Evolutionary conservation across 2,329 filamentous ascomycete genomes (phyloP).

Genomic region (Pseudogymnoascus sp.): DNA sequence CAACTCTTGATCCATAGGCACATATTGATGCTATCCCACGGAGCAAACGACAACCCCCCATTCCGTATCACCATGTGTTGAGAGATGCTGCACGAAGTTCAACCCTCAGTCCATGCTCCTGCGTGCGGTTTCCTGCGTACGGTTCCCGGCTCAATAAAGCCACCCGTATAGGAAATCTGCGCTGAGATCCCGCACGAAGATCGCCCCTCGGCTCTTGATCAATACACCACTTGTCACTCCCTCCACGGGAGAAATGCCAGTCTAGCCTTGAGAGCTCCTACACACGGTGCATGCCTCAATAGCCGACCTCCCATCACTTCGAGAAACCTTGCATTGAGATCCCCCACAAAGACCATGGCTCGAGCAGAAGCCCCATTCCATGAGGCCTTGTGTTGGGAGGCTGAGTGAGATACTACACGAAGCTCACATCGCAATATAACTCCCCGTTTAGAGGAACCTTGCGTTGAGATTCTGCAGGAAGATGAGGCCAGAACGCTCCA

Average conservation of each 20-base stretch:
- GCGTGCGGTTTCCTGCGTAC: too few species aligned
- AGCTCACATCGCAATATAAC: background rate
- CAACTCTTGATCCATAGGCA: background rate
- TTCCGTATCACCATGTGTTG: background rate
- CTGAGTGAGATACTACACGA: too few species aligned
- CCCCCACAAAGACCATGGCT: background rate
- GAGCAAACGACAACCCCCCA: background rate
- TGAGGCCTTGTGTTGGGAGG: background rate
- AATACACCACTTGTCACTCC: background rate
- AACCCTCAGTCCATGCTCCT: too few species aligned
- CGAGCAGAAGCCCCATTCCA: background rate
- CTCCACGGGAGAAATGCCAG: background rate
- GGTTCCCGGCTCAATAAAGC: too few species aligned
- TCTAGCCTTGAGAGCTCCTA: background rate
- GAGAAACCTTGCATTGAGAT: background rate
- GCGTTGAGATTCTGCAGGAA: background rate
- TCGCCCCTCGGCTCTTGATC: background rate
- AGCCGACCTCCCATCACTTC: too few species aligned
- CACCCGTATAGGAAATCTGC: too few species aligned
- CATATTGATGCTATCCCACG: background rate
- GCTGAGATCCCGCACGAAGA: background rate
- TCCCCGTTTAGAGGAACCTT: background rate
- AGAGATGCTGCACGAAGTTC: background rate
- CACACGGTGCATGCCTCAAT: background rate
- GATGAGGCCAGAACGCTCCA: background rate